A percentile compares a stretch with the other conserved stretches of the same genome.
Conservation (phyloP, 148 eudicot genomes). For the Nyssa sinensis region DNA sequence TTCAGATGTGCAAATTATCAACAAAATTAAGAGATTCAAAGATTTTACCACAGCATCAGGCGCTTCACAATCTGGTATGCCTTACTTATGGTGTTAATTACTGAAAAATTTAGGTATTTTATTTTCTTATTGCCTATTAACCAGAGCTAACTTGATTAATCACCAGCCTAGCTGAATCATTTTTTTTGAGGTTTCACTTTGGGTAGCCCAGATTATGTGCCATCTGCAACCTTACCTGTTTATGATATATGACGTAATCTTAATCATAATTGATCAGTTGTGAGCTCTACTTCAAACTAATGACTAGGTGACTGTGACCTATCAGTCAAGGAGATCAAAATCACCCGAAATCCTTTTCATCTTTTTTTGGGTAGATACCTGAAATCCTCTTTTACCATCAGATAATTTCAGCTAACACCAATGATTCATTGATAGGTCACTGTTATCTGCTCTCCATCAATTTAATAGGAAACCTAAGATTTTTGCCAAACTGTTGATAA, state of each 20-base stretch:
- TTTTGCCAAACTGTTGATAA: not conserved
- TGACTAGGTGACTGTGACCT: too few relatives aligned
- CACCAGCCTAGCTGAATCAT: not conserved
- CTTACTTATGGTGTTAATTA: not conserved
- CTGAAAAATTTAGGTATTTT: not conserved
- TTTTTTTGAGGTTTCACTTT: not conserved
- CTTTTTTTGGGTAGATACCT: too few relatives aligned
- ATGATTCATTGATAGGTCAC: not conserved
- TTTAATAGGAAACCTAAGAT: not conserved
- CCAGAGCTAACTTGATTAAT: not conserved
- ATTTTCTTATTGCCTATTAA: not conserved
- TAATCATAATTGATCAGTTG: not conserved
- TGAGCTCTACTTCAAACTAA: too few relatives aligned
- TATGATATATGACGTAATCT: too few relatives aligned
- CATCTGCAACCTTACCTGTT: not conserved
- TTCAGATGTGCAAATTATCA: constrained; percentile 17
- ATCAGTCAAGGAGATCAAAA: too few relatives aligned
- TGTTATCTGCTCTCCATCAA: not conserved
- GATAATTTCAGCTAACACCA: too few relatives aligned
- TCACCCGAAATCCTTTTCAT: too few relatives aligned
- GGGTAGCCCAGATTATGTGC: not conserved
- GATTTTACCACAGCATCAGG: constrained; percentile 45
- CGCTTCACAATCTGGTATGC: constrained; percentile 50
- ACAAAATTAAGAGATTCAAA: constrained; percentile 49
- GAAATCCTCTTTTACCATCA: too few relatives aligned